phyloP scores from a whole-genome alignment of 2,329 filamentous ascomycete genomes.

The Curvularia sp. region DNA sequence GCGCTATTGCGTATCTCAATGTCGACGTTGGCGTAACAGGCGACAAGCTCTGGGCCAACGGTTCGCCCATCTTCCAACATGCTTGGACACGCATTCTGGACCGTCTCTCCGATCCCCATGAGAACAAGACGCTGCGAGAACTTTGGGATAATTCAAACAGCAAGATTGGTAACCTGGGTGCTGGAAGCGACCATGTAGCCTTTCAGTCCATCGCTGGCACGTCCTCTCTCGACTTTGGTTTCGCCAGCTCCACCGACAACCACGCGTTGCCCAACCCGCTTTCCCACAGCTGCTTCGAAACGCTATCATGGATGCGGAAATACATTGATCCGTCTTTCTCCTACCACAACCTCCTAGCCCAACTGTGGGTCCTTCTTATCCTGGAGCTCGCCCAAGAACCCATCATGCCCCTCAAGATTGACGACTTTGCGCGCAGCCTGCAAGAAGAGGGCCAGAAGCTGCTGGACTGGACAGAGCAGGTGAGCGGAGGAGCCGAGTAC shows the following conservation, averaged over 20 bases:
- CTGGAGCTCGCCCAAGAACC: slow-evolving; percentile 84
- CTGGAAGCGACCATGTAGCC: slow-evolving; percentile 81
- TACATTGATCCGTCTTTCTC: slow-evolving; percentile 82
- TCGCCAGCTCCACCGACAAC: slow-evolving; percentile 60
- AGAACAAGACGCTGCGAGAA: slow-evolving; percentile 74
- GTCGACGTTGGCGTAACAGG: slow-evolving; percentile 85
- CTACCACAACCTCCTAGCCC: slow-evolving; percentile 80
- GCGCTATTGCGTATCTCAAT: slow-evolving; percentile 89
- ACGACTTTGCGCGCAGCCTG: slow-evolving; percentile 73
- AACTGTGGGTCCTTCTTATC: slow-evolving; percentile 82
- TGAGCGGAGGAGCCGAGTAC: slow-evolving; percentile 44
- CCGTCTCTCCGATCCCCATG: slow-evolving; percentile 74
- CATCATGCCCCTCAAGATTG: slow-evolving; percentile 81
- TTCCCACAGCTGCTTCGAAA: slow-evolving; percentile 87
- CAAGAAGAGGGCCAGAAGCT: slow-evolving; percentile 71
- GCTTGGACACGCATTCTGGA: slow-evolving; percentile 76
- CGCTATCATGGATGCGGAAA: slow-evolving; percentile 81
- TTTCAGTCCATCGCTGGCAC: slow-evolving; percentile 93
- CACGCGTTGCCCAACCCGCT: slow-evolving; percentile 63
- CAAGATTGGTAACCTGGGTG: slow-evolving; percentile 72
- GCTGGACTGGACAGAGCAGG: slow-evolving; percentile 67
- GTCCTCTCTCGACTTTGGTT: slow-evolving; percentile 85
- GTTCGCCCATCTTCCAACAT: slow-evolving; percentile 79
- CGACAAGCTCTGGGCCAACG: slow-evolving; percentile 75
- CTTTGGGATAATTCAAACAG: slow-evolving; percentile 73